These are phyloP conservation scores for Apiospora aurea DNA, from an alignment of 2,329 filamentous ascomycete species.

Conservation along the genomic window DNA sequence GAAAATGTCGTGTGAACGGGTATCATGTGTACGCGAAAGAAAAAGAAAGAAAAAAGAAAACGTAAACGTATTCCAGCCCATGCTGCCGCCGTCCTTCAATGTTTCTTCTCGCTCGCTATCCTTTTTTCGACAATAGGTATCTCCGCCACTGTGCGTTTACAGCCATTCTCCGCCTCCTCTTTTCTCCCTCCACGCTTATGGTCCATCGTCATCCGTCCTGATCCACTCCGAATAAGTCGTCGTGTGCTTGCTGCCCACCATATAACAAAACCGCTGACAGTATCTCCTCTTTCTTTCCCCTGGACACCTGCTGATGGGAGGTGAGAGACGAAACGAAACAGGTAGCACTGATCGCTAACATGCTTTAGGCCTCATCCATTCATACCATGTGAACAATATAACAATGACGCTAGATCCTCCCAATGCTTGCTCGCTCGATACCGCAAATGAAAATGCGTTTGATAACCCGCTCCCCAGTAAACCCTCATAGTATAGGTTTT, in stretches of 20 bases:
- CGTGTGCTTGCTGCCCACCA: background rate
- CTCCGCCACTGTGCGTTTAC: background rate
- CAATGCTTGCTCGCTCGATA: background rate
- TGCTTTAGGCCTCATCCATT: background rate
- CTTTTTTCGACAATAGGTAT: background rate
- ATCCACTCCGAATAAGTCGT: background rate
- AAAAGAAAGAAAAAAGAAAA: background rate
- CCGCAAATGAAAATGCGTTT: conserved; percentile 14
- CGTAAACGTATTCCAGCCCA: background rate
- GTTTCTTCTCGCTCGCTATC: background rate
- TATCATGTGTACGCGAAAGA: conserved; percentile 24
- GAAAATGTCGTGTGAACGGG: conserved; percentile 15
- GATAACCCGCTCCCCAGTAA: background rate
- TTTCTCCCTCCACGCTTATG: background rate
- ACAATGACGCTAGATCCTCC: conserved; percentile 18
- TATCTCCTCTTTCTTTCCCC: background rate
- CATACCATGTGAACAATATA: background rate
- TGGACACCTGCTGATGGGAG: background rate
- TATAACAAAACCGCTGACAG: background rate
- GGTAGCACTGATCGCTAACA: background rate
- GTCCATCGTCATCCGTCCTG: background rate
- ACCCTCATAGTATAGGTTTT: background rate
- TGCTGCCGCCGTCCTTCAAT: background rate
- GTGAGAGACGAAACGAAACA: background rate
- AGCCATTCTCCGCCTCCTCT: background rate